These are phyloP conservation scores for Ceratocystis cacaofunesta DNA, from an alignment of 2,329 filamentous ascomycete species.

Conservation along the genomic window DNA sequence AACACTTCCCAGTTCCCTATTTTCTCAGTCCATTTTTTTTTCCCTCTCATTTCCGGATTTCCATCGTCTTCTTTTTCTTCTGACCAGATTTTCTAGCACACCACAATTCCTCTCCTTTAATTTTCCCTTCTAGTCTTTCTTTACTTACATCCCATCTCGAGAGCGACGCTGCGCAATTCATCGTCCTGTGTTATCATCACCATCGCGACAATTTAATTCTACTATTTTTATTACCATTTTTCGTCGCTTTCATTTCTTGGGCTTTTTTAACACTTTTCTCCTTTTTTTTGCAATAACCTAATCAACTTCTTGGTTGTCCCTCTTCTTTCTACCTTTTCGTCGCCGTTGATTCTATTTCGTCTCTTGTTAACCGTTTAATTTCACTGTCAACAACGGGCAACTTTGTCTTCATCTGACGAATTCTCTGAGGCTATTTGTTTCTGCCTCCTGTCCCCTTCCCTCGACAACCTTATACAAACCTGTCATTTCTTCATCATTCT, in stretches of 20 bases:
- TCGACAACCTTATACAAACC: no score
- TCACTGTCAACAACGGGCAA: neutral
- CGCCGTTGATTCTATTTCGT: neutral
- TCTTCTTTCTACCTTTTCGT: no score
- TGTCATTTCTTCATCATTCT: no score
- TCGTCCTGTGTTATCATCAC: neutral
- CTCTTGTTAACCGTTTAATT: neutral
- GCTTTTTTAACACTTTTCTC: no score
- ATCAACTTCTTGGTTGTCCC: no score
- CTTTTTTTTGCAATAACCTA: no score
- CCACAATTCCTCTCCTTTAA: conserved; percentile 1
- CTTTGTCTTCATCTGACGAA: neutral
- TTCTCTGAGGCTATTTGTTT: no score
- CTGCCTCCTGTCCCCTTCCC: no score
- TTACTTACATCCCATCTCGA: neutral
- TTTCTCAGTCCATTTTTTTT: conserved; percentile 8
- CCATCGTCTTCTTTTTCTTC: conserved; percentile 4
- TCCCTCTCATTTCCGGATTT: conserved; percentile 5
- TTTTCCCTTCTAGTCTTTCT: conserved; percentile 1
- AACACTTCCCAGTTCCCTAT: conserved; percentile 8
- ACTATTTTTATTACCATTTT: neutral
- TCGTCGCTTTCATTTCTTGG: neutral
- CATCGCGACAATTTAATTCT: neutral
- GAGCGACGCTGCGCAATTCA: neutral
- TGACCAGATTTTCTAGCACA: neutral